Evolutionary conservation across 768 basidiomycete species (phyloP).

Genomic region (Psilocybe azurescens): DNA sequence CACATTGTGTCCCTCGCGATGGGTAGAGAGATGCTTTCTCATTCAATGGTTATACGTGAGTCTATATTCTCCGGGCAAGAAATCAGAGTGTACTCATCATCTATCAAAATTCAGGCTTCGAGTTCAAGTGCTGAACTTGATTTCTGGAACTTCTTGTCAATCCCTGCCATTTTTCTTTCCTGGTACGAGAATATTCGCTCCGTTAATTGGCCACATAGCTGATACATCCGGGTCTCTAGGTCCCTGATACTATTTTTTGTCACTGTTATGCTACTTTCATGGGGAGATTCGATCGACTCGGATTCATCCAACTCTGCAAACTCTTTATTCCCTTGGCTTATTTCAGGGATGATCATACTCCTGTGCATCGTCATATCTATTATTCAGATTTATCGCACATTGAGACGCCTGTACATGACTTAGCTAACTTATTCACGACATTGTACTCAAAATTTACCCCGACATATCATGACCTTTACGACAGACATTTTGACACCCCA

Average conservation of each 20-base stretch:
- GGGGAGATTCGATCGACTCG: neutral
- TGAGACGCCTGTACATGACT: neutral
- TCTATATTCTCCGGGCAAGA: neutral
- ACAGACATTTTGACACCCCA: no score
- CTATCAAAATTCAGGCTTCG: neutral
- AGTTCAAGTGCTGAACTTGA: neutral
- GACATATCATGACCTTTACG: no score
- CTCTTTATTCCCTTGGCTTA: neutral
- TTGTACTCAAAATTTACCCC: no score
- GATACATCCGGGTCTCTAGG: neutral
- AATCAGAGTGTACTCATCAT: neutral
- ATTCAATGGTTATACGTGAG: slow-evolving; percentile 2
- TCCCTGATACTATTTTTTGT: slow-evolving; percentile 1
- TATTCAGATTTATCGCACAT: neutral
- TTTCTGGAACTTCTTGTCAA: neutral
- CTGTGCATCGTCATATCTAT: neutral
- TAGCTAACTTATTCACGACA: no score
- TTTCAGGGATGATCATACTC: neutral
- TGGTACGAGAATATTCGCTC: neutral
- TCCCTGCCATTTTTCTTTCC: neutral
- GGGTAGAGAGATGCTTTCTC: neutral
- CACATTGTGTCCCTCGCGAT: neutral
- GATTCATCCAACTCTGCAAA: neutral
- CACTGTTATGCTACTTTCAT: neutral
- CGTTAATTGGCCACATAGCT: neutral